These are phyloP conservation scores for Phytophthora pluvialis DNA, from an alignment of 352 stramenopile genomes.

Conservation along the genomic window DNA sequence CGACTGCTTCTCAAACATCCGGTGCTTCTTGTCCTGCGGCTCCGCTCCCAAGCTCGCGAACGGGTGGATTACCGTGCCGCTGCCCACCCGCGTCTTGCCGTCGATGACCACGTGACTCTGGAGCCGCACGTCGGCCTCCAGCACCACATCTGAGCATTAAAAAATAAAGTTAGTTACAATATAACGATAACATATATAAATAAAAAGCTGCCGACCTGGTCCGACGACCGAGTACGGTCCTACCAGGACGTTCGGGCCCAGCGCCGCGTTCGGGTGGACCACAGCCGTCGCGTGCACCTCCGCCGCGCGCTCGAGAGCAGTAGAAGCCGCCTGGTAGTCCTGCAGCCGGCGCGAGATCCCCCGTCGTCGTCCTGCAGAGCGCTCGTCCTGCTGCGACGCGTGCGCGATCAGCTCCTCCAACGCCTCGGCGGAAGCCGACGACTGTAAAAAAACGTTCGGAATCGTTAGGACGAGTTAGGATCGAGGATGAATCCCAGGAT, in stretches of 20 bases:
- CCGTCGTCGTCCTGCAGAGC: slow-evolving; percentile 13
- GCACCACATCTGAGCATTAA: slow-evolving; percentile 55
- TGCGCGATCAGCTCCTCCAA: slow-evolving; percentile 66
- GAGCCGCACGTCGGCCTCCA: slow-evolving; percentile 68
- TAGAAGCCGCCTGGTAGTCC: slow-evolving; percentile 11
- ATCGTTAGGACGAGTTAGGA: neutral
- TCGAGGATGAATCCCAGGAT: neutral
- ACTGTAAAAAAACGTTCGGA: slow-evolving; percentile 7
- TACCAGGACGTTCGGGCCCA: slow-evolving; percentile 68
- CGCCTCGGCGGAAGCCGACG: slow-evolving; percentile 33
- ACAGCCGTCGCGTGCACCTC: slow-evolving; percentile 72
- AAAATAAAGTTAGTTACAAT: slow-evolving; percentile 18
- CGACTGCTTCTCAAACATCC: slow-evolving; percentile 15
- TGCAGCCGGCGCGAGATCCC: slow-evolving; percentile 8
- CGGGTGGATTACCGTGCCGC: slow-evolving; percentile 63
- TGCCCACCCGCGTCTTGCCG: slow-evolving; percentile 63
- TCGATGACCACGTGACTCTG: slow-evolving; percentile 82
- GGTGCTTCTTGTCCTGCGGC: slow-evolving; percentile 87
- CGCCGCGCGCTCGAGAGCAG: slow-evolving; percentile 10
- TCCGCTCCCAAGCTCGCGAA: slow-evolving; percentile 80
- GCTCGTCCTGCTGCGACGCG: slow-evolving; percentile 30
- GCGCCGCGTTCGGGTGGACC: slow-evolving; percentile 63
- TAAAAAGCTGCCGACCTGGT: slow-evolving; percentile 41
- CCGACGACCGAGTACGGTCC: slow-evolving; percentile 79
- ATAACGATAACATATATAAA: slow-evolving; percentile 14